Base-by-base conservation (phyloP, 1,139 yeast species). In the Suhomyces maxii region DNA sequence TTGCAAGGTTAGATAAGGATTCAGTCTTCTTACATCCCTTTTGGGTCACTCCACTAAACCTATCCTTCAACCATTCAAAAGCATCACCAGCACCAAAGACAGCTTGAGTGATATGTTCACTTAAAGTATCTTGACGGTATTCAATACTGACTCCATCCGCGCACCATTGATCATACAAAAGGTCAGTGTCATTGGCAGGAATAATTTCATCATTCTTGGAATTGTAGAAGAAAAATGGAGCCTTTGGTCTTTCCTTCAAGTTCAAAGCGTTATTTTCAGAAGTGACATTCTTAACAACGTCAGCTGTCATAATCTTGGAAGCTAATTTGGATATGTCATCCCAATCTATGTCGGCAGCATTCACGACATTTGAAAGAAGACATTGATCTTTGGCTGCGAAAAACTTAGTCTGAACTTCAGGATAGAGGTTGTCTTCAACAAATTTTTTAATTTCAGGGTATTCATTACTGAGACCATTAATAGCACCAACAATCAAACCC, bases 211-310 rank as follows among this genome's bases (percentile, higher is more conserved):
- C 76, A 4, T 58, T 42, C 25, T 51, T 40, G 1, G 71, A 71
- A 44, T 70, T 75, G 54, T 61, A 69, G 8, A 69, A 56, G 43
- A 69, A 69, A 3, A 71, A 41, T 1, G 75, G 76, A 9, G 68
- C 58, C 34, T 63, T 49, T 1, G 76, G 76, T 30, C 56, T 47
- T 4, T 40, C 51, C 6, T 44, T 33, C 26, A 44, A 14, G n/a
- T 40, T 34, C 18, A 44, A 31, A 28, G 40, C 40, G 13, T 44
- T 37, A 12, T 40, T 44, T 9, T 12, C 10, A 2, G 11, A 26
- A 13, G 40, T 34, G 14, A 40, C 14, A 7, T 40, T 40, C 10
- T 34, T 7, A 25, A 37, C 35, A 11, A 37, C 23, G 2, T 28
- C 34, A 13, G 23, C 35, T 4, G 37, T n/a, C 33, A 44, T 14